Base-by-base conservation (phyloP, 2,329 filamentous ascomycete genomes). In the Tympanopsis confertula region DNA sequence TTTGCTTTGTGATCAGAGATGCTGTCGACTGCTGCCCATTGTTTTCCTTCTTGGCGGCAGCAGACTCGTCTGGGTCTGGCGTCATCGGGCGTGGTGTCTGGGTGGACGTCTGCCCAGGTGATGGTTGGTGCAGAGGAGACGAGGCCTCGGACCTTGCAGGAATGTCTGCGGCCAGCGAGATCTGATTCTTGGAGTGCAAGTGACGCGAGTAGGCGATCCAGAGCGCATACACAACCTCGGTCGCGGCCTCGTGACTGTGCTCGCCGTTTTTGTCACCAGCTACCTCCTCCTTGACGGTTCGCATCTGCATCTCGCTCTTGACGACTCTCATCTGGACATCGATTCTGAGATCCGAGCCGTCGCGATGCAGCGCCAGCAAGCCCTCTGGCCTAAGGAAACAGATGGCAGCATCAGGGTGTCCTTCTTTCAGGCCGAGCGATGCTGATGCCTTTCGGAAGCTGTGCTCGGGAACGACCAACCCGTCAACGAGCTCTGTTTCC, bases 141-240 rank as follows among this genome's bases (percentile, higher is more conserved):
- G 70, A 67, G 14, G 73, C 65, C 20, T 78, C 76, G 29, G 82
- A 78, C 13, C 76, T 58, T 15, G 77, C 54, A 4, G 78, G 74
- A n/a, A n/a, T n/a, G 7, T 10, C 22, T n/a, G 78, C 65, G 15
- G 71, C 65, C n/a, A 74, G 70, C 35, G 79, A 57, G 39, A 59
- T 60, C 38, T 69, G 66, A 42, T 77, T 77, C 26, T 78, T 71
- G 13, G 85, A 82, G 55, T 98, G 91, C 12, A 96, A 69, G 51
- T 95, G 86, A 44, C 88, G 74, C 14, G 89, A 96, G 55, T 96
- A 98, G 1, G 89, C 96, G 46, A 98, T 82, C 91, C 91, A 98
- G 20, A 98, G 63, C 10, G 91, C 91, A 62, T 88, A 96, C 0
- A 96, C 87, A 44, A 94, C 73, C 55, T 95, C 87, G 13, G 79